Base-by-base conservation (phyloP, 768 basidiomycete species). In the Cyclocybe cylindracea region DNA sequence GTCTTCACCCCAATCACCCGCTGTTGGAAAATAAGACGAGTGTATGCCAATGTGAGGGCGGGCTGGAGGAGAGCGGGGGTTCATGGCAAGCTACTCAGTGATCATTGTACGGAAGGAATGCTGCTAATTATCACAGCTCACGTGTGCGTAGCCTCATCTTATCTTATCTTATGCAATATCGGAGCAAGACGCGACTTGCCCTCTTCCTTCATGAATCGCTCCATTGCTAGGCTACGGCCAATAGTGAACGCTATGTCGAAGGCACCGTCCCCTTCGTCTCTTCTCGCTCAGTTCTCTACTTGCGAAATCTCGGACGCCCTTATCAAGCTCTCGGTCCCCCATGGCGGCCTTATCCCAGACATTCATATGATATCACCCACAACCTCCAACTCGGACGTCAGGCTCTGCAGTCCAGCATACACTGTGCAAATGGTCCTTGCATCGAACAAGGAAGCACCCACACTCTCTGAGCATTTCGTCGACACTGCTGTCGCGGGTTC, bases 281-380 rank as follows among this genome's bases (percentile, higher is more conserved):
- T 43, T n/a, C 65, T 74, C 13, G 59, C 66, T 11, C 51, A 61
- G 1, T 84, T 82, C 63, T 84, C 90, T 5, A 80, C 89, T 42
- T 91, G 89, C 71, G 91, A 95, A 71, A 74, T 96, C 7, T 94
- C 94, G 0, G 94, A 96, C 61, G 91, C 93, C 2, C 82, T 96
- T 58, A 72, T 94, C 58, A 94, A 91, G 69, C 83, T 95, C 33
- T 81, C 83, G 7, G 63, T 81, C 10, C 70, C 80, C 10, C 79
- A 85, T 57, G 93, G 91, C 1, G 93, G 94, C 1, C 77, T 84
- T 60, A 77, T 97, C n/a, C 85, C 91, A 3, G 92, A 93, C 65
- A 79, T 97, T 9, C 69, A 78, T 47, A 69, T 80, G 71, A 58
- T 81, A 48, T 84, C 86, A 9, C 73, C 82, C 3, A 68, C 70